Percentiles rank a stretch among this genome's conserved stretches.
Evolutionary conservation across 192 early-diverging fungal species (phyloP).

Genomic region (Podila clonocystis): DNA sequence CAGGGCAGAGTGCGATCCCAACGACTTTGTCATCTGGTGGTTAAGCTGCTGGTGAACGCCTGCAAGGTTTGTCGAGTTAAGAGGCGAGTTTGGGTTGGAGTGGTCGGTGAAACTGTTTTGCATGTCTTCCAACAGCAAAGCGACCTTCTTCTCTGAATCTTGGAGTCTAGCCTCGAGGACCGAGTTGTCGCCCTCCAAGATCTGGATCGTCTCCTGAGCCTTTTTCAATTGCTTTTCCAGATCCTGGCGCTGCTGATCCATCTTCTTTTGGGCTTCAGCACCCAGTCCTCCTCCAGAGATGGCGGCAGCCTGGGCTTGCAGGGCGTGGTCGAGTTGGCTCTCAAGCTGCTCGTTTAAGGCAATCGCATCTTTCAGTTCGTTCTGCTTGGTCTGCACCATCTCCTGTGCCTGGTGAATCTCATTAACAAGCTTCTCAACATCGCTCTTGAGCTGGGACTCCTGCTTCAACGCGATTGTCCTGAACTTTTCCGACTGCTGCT

Average conservation of each 20-base stretch:
- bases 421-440: conserved; percentile 33
- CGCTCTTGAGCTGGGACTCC: conserved; percentile 25
- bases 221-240: conserved; percentile 30
- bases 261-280: conserved; percentile 2
- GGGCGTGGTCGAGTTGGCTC: conserved; percentile 1
- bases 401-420: conserved; percentile 36
- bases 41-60: conserved; percentile 25
- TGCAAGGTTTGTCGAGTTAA: conserved; percentile 12
- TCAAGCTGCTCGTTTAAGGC: not conserved
- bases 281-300: not conserved
- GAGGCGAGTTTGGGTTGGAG: conserved; percentile 19
- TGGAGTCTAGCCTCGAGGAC: conserved; percentile 33
- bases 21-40: conserved; percentile 9
- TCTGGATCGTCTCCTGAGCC: conserved; percentile 41
- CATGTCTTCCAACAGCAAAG: conserved; percentile 38
- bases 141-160: conserved; percentile 48
- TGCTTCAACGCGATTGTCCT: conserved; percentile 1
- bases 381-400: conserved; percentile 1
- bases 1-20: conserved; percentile 6
- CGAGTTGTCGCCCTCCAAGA: conserved; percentile 45
- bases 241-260: conserved; percentile 24
- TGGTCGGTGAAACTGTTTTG: conserved; percentile 22
- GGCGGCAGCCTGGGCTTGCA: conserved; percentile 5
- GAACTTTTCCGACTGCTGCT: conserved; percentile 21
- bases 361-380: not conserved